Conservation (phyloP, 2,329 filamentous ascomycete species). For the Arthrobotrys sinensis region DNA sequence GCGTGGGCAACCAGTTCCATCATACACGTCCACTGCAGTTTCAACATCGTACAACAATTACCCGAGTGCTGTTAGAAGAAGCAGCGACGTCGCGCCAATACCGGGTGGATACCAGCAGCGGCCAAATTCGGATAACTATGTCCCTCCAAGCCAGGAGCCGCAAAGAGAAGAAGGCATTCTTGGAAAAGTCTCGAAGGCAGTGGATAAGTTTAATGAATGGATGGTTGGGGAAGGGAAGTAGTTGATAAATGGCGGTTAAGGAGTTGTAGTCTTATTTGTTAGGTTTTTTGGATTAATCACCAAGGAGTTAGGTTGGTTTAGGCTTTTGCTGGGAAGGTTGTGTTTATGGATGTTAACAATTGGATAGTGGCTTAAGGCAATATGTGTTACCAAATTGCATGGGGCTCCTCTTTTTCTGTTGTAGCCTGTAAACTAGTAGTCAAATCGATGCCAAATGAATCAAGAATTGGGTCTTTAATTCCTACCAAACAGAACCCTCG, state of each 20-base stretch:
- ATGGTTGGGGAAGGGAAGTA: constrained; percentile 50
- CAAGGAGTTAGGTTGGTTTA: neutral
- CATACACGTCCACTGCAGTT: constrained; percentile 40
- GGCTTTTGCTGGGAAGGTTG: neutral
- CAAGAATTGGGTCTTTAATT: neutral
- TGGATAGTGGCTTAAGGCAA: neutral
- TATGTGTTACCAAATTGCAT: constrained; percentile 14
- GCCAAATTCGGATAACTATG: constrained; percentile 11
- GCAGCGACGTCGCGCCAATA: constrained; percentile 34
- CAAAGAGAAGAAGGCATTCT: constrained; percentile 37
- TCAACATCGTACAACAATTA: constrained; percentile 45
- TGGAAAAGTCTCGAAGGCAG: constrained; percentile 48
- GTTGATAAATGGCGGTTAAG: neutral
- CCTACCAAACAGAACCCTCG: neutral
- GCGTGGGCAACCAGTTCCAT: constrained; percentile 45
- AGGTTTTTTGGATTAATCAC: neutral
- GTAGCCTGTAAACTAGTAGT: constrained; percentile 19
- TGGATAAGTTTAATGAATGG: constrained; percentile 59
- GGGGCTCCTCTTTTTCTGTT: neutral
- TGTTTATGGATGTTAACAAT: neutral
- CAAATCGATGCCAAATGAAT: neutral
- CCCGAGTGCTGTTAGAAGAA: constrained; percentile 37
- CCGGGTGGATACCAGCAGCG: constrained; percentile 53
- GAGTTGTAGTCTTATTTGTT: neutral
- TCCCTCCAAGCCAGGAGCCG: constrained; percentile 13